phyloP scores from a whole-genome alignment of 805 yeast genomes.

The Gaillardinia entomophila region DNA sequence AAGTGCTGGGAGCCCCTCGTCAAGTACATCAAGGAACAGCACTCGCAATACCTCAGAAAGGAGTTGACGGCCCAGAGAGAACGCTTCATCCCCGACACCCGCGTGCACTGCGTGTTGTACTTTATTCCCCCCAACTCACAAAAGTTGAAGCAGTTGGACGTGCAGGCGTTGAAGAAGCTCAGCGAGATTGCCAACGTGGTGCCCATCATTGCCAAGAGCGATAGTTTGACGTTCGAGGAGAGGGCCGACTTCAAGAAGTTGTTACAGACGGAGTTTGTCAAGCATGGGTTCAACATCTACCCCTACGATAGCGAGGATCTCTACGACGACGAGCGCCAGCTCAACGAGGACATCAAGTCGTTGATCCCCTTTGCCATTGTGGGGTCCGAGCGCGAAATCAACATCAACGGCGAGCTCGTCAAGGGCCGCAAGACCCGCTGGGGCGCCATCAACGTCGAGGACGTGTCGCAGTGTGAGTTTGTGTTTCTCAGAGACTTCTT shows the following conservation, averaged over 20 bases:
- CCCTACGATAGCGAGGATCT: constrained; percentile 74
- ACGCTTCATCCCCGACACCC: constrained; percentile 70
- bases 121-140: constrained; percentile 85
- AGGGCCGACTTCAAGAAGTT: constrained; percentile 71
- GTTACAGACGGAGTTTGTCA: constrained; percentile 70
- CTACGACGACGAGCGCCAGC: constrained; percentile 65
- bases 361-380: constrained; percentile 91
- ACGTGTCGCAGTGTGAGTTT: constrained; percentile 93
- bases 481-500: constrained; percentile 89
- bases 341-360: constrained; percentile 65
- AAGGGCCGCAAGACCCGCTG: constrained; percentile 91
- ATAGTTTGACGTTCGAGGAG: constrained; percentile 81
- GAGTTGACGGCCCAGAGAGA: constrained; percentile 95
- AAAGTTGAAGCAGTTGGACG: constrained; percentile 80
- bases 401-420: constrained; percentile 70
- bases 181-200: constrained; percentile 90
- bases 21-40: constrained; percentile 92
- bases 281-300: constrained; percentile 70
- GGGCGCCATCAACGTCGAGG: constrained; percentile 92
- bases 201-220: constrained; percentile 93
- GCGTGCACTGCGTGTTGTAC: constrained; percentile 90
- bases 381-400: constrained; percentile 78
- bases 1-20: constrained; percentile 96
- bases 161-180: constrained; percentile 74
- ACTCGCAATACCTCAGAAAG: constrained; percentile 82